phyloP scores from a whole-genome alignment of 345 rosid species.

The Dovyalis caffra region DNA sequence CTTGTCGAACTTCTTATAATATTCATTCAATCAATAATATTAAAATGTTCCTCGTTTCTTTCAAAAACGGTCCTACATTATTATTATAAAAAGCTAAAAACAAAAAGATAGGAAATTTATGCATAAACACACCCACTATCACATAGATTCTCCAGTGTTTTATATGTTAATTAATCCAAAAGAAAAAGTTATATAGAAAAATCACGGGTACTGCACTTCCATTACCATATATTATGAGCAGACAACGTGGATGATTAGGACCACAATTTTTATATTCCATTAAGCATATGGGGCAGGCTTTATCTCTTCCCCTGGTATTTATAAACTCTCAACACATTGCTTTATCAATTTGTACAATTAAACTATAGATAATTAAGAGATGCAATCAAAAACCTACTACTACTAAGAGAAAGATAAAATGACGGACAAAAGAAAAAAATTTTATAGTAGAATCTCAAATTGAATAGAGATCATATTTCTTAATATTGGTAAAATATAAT shows the following conservation, averaged over 20 bases:
- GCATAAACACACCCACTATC: constrained; percentile 14
- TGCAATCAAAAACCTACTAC: too few relatives aligned
- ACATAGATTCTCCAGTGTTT: constrained; percentile 28
- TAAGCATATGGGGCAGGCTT: constrained; percentile 10
- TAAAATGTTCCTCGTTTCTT: neutral
- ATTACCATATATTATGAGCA: neutral
- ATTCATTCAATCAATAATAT: neutral
- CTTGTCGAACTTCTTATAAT: neutral
- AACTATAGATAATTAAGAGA: too few relatives aligned
- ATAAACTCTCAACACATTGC: too few relatives aligned
- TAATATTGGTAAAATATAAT: neutral
- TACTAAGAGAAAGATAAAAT: too few relatives aligned
- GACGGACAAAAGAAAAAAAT: too few relatives aligned
- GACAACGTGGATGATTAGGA: constrained; percentile 11
- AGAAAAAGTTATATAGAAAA: constrained; percentile 21
- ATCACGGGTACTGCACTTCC: neutral
- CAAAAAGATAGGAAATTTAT: neutral
- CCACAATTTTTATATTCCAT: neutral
- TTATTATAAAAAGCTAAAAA: too few relatives aligned
- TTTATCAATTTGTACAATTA: too few relatives aligned
- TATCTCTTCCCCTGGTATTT: constrained; percentile 9
- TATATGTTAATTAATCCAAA: constrained; percentile 26
- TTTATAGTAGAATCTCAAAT: too few relatives aligned
- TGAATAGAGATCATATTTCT: neutral
- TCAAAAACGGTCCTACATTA: neutral